A percentile compares a stretch with the other conserved stretches of the same genome.
Conservation (phyloP, 139 green algal genomes). For the Deuterostichococcus epilithicus region DNA sequence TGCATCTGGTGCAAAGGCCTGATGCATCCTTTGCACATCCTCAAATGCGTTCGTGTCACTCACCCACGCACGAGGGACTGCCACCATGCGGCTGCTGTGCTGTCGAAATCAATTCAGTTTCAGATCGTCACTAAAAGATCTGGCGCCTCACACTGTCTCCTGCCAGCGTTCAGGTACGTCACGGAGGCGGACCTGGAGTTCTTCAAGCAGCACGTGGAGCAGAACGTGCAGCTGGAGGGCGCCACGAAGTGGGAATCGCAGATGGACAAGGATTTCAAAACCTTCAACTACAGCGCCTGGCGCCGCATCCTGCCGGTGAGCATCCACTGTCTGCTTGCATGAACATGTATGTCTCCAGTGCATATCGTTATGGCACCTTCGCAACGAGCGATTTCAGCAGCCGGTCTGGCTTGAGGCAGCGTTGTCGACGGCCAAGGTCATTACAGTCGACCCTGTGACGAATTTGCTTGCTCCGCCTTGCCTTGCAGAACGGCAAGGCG, state of each 20-base stretch:
- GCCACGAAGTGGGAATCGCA: conserved; percentile 53
- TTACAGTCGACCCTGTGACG: background rate
- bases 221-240: background rate
- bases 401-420: background rate
- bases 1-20: too few relatives aligned
- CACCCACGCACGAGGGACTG: too few relatives aligned
- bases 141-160: too few relatives aligned
- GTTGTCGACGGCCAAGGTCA: background rate
- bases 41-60: too few relatives aligned
- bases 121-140: too few relatives aligned
- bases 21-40: too few relatives aligned
- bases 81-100: too few relatives aligned
- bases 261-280: conserved; percentile 61
- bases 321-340: too few relatives aligned
- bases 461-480: background rate
- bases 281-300: conserved; percentile 65
- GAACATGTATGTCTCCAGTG: background rate
- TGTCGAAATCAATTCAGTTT: too few relatives aligned
- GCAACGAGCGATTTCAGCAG: too few relatives aligned
- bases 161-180: conserved; percentile 74
- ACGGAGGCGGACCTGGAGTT: conserved; percentile 58
- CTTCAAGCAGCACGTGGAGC: conserved; percentile 55
- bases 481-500: conserved; percentile 53
- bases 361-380: background rate
- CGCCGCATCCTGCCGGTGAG: conserved; percentile 57